These are phyloP conservation scores for Capsella bursapastoris DNA, from an alignment of 345 rosid genomes.

Conservation along the genomic window DNA sequence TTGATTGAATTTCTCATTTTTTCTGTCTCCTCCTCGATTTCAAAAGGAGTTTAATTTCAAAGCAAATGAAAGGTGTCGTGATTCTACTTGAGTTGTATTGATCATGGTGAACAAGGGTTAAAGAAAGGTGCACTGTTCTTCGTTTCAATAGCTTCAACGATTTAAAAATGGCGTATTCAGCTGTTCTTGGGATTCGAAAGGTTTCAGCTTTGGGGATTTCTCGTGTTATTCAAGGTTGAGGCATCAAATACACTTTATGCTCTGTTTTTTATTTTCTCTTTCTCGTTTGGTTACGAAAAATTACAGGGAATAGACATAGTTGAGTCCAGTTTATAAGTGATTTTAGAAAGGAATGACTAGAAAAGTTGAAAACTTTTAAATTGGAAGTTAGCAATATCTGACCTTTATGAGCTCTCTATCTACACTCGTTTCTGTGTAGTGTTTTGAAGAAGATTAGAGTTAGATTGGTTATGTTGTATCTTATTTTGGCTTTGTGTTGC, in stretches of 20 bases:
- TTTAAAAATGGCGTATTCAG: slow-evolving; percentile 53
- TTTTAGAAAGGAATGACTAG: not conserved
- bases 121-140: not conserved
- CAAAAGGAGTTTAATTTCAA: slow-evolving; percentile 2
- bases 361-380: not conserved
- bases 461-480: not conserved
- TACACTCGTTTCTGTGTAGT: not conserved
- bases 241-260: slow-evolving; percentile 2
- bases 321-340: not conserved
- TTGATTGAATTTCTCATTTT: not conserved
- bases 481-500: slow-evolving; percentile 12
- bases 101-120: not conserved
- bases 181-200: slow-evolving; percentile 57
- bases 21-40: not conserved
- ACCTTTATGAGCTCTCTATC: slow-evolving; percentile 1
- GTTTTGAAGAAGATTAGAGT: slow-evolving; percentile 10
- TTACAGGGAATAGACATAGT: not conserved
- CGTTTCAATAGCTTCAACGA: not conserved
- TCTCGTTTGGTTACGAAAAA: not conserved
- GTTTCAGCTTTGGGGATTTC: slow-evolving; percentile 58
- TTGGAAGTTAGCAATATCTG: not conserved
- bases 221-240: slow-evolving; percentile 60
- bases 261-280: not conserved
- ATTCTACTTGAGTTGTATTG: slow-evolving; percentile 14
- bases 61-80: not conserved